Conservation (phyloP, 192 early-diverging fungal genomes). For the Coemansia sp. region DNA sequence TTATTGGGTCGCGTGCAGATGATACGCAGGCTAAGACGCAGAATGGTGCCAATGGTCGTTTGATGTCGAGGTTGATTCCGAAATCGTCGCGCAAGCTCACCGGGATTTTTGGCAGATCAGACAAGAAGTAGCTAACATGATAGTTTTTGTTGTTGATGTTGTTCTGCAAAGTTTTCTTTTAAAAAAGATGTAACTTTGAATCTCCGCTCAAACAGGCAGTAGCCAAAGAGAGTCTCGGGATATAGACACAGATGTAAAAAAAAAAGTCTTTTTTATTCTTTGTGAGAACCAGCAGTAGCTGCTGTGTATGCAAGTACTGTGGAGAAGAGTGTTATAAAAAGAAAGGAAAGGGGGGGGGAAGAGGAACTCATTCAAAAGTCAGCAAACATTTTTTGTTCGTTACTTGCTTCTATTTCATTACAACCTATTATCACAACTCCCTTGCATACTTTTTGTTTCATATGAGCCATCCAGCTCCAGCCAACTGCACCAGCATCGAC, state of each 20-base stretch:
- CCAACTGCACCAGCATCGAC: conserved; percentile 1
- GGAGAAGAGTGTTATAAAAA: neutral
- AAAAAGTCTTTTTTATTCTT: neutral
- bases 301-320: neutral
- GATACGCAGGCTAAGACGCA: neutral
- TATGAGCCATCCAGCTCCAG: neutral
- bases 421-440: too few relatives aligned
- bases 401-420: too few relatives aligned
- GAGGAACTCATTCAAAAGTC: too few relatives aligned
- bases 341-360: too few relatives aligned
- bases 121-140: conserved; percentile 6
- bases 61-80: conserved; percentile 32
- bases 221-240: neutral
- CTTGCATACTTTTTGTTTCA: neutral
- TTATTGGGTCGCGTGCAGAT: neutral
- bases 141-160: too few relatives aligned
- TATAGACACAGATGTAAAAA: neutral
- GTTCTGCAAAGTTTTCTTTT: too few relatives aligned
- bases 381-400: too few relatives aligned
- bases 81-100: conserved; percentile 35
- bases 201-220: conserved; percentile 1
- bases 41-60: neutral
- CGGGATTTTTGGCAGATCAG: conserved; percentile 28
- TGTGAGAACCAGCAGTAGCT: neutral
- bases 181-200: neutral